These are phyloP conservation scores for Mayamaea pseudoterrestris DNA, from an alignment of 108 stramenopile genomes.

Conservation along the genomic window DNA sequence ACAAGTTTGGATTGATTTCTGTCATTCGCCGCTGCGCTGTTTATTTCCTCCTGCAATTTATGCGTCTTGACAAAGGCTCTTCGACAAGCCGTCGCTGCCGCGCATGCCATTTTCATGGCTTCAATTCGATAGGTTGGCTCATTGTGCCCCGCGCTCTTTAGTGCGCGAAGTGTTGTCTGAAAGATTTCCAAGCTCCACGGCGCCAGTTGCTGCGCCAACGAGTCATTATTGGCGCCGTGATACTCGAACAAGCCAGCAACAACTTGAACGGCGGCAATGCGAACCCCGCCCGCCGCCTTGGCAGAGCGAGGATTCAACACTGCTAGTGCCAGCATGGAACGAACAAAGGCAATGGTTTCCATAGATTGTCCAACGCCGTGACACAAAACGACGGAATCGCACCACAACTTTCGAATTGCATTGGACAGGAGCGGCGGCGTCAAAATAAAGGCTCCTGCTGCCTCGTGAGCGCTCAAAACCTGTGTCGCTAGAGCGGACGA, in stretches of 20 bases:
- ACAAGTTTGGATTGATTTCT: too few relatives aligned
- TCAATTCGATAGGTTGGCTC: conserved; percentile 68
- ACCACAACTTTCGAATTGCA: conserved; percentile 61
- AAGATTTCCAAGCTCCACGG: conserved; percentile 64
- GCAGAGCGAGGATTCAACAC: conserved; percentile 56
- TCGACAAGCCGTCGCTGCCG: conserved; percentile 53
- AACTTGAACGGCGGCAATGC: conserved; percentile 61
- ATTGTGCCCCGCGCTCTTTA: conserved; percentile 47
- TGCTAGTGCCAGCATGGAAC: conserved; percentile 61
- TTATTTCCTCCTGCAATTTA: conserved; percentile 2
- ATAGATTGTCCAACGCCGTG: conserved; percentile 49
- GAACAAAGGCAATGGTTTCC: conserved; percentile 42
- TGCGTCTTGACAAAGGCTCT: conserved; percentile 16
- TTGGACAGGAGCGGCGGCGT: conserved; percentile 63
- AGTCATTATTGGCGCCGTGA: neutral
- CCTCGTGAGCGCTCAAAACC: neutral
- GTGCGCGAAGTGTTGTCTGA: conserved; percentile 43
- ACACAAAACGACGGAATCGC: conserved; percentile 68
- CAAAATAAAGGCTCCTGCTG: conserved; percentile 1
- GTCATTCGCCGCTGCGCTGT: conserved; percentile 7
- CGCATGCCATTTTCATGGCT: conserved; percentile 38
- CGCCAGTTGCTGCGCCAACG: conserved; percentile 33
- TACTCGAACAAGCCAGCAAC: conserved; percentile 32
- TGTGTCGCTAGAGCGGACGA: conserved; percentile 29
- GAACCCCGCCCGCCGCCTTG: conserved; percentile 58